A percentile compares a stretch with the other conserved stretches of the same genome.
phyloP scores from a whole-genome alignment of 306 rosid species.

The Cucurbita moschata region DNA sequence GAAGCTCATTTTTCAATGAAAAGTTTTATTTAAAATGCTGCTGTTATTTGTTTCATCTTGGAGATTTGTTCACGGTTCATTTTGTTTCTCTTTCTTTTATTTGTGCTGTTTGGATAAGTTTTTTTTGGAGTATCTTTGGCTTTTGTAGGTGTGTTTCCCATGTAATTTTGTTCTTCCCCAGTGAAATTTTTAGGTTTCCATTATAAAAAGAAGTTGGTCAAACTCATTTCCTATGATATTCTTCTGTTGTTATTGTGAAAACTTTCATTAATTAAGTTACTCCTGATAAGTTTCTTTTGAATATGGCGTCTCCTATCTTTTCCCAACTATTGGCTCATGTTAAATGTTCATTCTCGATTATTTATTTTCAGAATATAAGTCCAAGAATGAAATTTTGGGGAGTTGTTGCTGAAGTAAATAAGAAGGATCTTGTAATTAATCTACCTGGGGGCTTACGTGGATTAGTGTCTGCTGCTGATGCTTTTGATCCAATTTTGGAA shows the following conservation, averaged over 20 bases:
- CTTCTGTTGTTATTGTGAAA: background rate
- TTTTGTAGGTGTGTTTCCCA: no score
- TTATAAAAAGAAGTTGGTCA: background rate
- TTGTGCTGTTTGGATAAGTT: no score
- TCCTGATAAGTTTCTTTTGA: background rate
- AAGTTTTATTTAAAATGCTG: background rate
- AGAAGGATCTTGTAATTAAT: slow-evolving; percentile 69
- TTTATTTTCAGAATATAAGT: slow-evolving; percentile 44
- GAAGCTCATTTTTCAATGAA: background rate
- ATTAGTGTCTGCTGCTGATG: slow-evolving; percentile 65
- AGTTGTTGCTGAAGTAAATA: slow-evolving; percentile 80
- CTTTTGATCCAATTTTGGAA: slow-evolving; percentile 45
- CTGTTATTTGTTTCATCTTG: no score
- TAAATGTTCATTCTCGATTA: slow-evolving; percentile 1
- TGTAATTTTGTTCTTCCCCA: no score
- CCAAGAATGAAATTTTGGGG: slow-evolving; percentile 96
- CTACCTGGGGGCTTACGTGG: slow-evolving; percentile 93
- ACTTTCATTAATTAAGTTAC: background rate
- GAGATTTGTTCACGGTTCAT: no score
- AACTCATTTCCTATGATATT: background rate
- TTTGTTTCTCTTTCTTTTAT: no score
- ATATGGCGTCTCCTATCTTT: background rate
- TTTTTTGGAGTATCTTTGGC: no score
- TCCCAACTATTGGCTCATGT: background rate
- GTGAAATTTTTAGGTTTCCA: background rate